Percentiles rank a stretch among this genome's conserved stretches.
Conservation (phyloP, 2,329 filamentous ascomycete genomes). For the Penicillium sp. region DNA sequence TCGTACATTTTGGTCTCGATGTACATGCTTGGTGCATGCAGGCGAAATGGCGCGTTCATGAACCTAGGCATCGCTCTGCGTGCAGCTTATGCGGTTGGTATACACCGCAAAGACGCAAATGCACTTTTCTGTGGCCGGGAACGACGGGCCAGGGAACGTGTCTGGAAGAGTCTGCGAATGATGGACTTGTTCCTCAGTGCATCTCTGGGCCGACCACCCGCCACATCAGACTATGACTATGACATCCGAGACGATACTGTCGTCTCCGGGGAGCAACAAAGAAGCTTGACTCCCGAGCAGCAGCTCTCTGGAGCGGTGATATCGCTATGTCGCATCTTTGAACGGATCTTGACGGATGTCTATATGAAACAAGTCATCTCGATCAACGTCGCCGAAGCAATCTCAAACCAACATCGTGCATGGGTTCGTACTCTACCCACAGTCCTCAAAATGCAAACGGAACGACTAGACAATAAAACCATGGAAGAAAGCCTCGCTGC, state of each 20-base stretch:
- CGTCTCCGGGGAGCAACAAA: conserved; percentile 24
- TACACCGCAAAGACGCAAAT: conserved; percentile 56
- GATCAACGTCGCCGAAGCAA: conserved; percentile 43
- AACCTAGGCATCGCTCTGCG: conserved; percentile 55
- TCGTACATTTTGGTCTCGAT: conserved; percentile 55
- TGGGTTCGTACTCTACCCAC: conserved; percentile 47
- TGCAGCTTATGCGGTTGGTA: conserved; percentile 54
- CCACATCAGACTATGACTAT: conserved; percentile 55
- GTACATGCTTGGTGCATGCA: conserved; percentile 54
- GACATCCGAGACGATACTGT: conserved; percentile 39
- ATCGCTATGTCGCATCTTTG: conserved; percentile 45
- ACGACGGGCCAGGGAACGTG: conserved; percentile 47
- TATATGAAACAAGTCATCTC: conserved; percentile 48
- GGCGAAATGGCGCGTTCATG: conserved; percentile 56
- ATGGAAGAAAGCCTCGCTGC: conserved; percentile 45
- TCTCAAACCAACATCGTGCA: conserved; percentile 45
- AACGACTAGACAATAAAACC: conserved; percentile 44
- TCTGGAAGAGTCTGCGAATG: conserved; percentile 56
- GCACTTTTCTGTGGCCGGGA: conserved; percentile 50
- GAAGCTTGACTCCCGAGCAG: conserved; percentile 26
- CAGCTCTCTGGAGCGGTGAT: conserved; percentile 54
- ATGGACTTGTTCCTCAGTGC: conserved; percentile 56
- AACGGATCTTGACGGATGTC: conserved; percentile 45
- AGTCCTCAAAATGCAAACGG: conserved; percentile 50
- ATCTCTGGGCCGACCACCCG: conserved; percentile 54